These are phyloP conservation scores for Gamarada debralockiae DNA, from an alignment of 495 filamentous ascomycete species.

Conservation along the genomic window DNA sequence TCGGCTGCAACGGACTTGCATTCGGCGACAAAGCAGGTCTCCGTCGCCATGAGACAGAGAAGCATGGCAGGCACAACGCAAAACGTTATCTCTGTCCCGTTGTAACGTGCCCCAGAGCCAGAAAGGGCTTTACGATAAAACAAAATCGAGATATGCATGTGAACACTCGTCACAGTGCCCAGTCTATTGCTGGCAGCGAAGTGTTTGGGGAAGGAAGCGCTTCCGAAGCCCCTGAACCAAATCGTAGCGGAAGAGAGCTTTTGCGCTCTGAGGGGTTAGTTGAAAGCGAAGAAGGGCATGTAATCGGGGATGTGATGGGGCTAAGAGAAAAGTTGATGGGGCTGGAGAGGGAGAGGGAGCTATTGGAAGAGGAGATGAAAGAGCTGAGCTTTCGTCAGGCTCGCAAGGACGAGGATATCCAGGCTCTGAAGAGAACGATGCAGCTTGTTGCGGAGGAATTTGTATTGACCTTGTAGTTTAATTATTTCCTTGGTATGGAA, in stretches of 20 bases:
- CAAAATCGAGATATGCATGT: no score
- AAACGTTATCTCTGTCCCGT: slow-evolving; percentile 1
- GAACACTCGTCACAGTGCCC: no score
- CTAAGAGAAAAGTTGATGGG: slow-evolving; percentile 1
- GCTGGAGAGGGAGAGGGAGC: no score
- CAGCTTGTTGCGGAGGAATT: background rate
- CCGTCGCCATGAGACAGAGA: slow-evolving; percentile 2
- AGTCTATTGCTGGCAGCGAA: no score
- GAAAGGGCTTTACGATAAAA: no score
- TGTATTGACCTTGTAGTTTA: no score
- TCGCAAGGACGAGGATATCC: slow-evolving; percentile 3
- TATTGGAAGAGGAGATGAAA: slow-evolving; percentile 3
- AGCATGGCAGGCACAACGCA: slow-evolving; percentile 1
- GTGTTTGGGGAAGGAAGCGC: no score
- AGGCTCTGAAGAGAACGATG: slow-evolving; percentile 4
- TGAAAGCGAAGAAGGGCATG: background rate
- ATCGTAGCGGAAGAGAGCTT: no score
- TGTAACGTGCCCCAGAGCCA: slow-evolving; percentile 1
- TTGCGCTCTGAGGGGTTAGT: background rate
- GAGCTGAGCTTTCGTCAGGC: background rate
- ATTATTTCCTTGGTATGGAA: no score
- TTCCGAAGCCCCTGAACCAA: no score
- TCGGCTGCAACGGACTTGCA: background rate
- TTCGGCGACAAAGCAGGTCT: slow-evolving; percentile 9
- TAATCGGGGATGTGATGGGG: background rate